Evolutionary conservation across 2,329 filamentous ascomycete species (phyloP), one percentile per base, ranked within the genome.

Genomic region (Harringtonia aguacate): DNA sequence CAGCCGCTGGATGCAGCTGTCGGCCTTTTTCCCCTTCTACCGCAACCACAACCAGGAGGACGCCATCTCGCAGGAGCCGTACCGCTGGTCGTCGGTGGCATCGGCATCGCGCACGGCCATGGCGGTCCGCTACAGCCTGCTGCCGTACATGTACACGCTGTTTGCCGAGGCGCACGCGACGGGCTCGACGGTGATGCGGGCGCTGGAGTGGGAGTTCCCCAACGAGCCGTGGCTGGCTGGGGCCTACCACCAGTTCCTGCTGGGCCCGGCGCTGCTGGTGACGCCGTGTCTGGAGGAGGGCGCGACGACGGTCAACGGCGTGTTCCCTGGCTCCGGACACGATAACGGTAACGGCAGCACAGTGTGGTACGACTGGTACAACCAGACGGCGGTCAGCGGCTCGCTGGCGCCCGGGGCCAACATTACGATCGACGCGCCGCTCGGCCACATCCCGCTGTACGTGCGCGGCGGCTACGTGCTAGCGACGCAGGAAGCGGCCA

Each of bases 101-200:
- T 63, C 70, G 9, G 79, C 81, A 0, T 82, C 82, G 0, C 73
- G 72, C 44, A 80, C 76, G 46, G 81, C 79, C 17, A 86, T 89
- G 53, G 72, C 73, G 27, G 78, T 79, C 39, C 74, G 85, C n/a
- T 89, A 89, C 64, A 71, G 75, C 28, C 67, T 89, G n/a, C 68
- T 90, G n/a, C 84, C 88, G 55, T 89, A 89, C 63, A 70, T 86
- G 47, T 89, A 90, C 67, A 88, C 84, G 1, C 76, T 79, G 1
- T 68, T 87, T 52, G 67, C 79, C 56, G 62, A 65, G 45, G 75
- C 85, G 57, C 72, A 69, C 27, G 55, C 66, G 17, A 71, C 71
- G 21, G 85, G 85, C 29, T 72, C 70, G 2, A 83, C 85, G 0
- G 66, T 79, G 50, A 64, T 87, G 44, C 78, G 77, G 52, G 84